Evolutionary conservation across 2,329 filamentous ascomycete species (phyloP).

Genomic region (Biscogniauxia sp.): DNA sequence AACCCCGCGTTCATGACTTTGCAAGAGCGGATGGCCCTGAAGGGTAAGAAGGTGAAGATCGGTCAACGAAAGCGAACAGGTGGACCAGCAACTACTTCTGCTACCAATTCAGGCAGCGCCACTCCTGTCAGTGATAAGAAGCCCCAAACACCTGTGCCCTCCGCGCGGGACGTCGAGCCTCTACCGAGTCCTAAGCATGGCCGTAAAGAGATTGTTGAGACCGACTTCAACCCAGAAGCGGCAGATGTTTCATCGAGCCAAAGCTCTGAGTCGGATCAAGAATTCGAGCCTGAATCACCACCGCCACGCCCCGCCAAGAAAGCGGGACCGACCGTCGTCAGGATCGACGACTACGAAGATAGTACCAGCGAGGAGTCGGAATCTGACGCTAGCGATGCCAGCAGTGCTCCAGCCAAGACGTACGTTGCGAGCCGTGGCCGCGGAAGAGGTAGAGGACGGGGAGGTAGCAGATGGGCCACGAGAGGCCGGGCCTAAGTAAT

Average conservation of each 20-base stretch:
- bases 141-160: background rate
- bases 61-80: conserved; percentile 23
- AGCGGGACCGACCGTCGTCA: conserved; percentile 24
- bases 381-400: conserved; percentile 16
- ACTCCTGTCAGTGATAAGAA: conserved; percentile 6
- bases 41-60: conserved; percentile 54
- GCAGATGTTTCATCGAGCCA: conserved; percentile 18
- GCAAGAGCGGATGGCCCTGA: conserved; percentile 55
- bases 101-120: conserved; percentile 5
- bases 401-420: conserved; percentile 10
- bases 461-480: conserved; percentile 10
- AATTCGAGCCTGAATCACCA: conserved; percentile 6
- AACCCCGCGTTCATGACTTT: conserved; percentile 49
- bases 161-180: conserved; percentile 7
- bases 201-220: conserved; percentile 22
- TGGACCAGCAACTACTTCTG: conserved; percentile 6
- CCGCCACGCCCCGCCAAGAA: conserved; percentile 10
- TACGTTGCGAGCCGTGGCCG: conserved; percentile 44
- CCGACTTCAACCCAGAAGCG: conserved; percentile 22
- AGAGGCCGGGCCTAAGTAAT: conserved; percentile 40
- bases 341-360: conserved; percentile 17
- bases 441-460: conserved; percentile 13
- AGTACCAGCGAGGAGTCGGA: conserved; percentile 16
- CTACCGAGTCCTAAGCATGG: conserved; percentile 12
- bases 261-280: conserved; percentile 13